Conservation (phyloP, 1,139 yeast genomes). For the Pichia sp. region DNA sequence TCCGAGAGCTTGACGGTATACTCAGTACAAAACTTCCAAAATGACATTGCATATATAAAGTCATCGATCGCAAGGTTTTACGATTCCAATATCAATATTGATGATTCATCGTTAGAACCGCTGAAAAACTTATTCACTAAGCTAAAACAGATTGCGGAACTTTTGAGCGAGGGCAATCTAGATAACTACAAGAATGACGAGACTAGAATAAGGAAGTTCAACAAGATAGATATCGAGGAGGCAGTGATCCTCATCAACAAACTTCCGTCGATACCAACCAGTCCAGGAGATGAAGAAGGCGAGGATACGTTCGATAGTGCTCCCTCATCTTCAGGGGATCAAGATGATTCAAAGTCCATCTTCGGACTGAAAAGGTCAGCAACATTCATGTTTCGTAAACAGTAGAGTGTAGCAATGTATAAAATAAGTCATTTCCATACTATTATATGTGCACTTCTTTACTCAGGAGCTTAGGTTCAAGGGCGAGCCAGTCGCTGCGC, state of each 20-base stretch:
- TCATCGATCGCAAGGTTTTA: slow-evolving; percentile 24
- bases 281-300: slow-evolving; percentile 6
- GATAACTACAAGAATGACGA: slow-evolving; percentile 49
- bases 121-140: slow-evolving; percentile 40
- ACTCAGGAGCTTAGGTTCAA: slow-evolving; percentile 52
- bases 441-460: slow-evolving; percentile 14
- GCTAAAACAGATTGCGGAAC: slow-evolving; percentile 54
- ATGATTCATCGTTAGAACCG: slow-evolving; percentile 32
- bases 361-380: slow-evolving; percentile 22
- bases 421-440: neutral
- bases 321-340: slow-evolving; percentile 1
- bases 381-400: too few relatives aligned
- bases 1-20: slow-evolving; percentile 40
- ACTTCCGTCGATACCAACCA: slow-evolving; percentile 16
- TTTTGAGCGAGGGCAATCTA: slow-evolving; percentile 42
- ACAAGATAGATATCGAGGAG: slow-evolving; percentile 53
- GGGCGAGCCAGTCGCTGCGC: slow-evolving; percentile 85
- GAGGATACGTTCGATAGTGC: slow-evolving; percentile 1
- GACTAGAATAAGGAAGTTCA: slow-evolving; percentile 51
- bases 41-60: slow-evolving; percentile 57
- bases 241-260: slow-evolving; percentile 46
- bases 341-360: slow-evolving; percentile 19
- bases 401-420: too few relatives aligned
- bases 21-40: slow-evolving; percentile 53
- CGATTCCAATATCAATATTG: slow-evolving; percentile 4